phyloP scores from a whole-genome alignment of 2,329 filamentous ascomycete genomes.

The Aspergillus sp. region DNA sequence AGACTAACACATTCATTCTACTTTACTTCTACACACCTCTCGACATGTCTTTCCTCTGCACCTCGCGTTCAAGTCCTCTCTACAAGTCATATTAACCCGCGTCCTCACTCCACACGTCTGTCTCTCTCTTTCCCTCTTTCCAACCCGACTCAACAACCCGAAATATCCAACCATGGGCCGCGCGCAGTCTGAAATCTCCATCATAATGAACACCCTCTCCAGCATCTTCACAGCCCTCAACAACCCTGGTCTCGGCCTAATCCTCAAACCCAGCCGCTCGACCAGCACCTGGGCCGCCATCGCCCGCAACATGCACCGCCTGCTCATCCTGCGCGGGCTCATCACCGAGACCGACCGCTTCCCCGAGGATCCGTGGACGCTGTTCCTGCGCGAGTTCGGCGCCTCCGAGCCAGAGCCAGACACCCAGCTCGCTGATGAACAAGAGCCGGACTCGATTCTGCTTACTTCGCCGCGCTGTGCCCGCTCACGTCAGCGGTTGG shows the following conservation, averaged over 20 bases:
- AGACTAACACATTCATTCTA: too few species aligned
- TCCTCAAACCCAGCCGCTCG: constrained; percentile 4
- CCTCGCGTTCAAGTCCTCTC: too few species aligned
- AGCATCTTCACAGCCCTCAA: constrained; percentile 3
- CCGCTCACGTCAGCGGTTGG: too few species aligned
- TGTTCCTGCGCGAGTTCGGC: constrained; percentile 5
- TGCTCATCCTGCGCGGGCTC: constrained; percentile 5
- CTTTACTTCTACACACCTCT: too few species aligned
- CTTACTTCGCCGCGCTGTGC: neutral
- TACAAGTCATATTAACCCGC: too few species aligned
- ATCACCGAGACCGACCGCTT: neutral
- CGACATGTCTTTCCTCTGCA: too few species aligned
- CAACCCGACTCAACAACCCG: too few species aligned
- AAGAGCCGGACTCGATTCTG: constrained; percentile 2
- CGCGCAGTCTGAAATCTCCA: too few species aligned
- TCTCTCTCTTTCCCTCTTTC: too few species aligned
- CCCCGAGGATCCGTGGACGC: constrained; percentile 5
- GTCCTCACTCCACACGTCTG: too few species aligned
- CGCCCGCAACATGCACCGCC: constrained; percentile 4
- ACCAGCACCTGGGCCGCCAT: constrained; percentile 4
- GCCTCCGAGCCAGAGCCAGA: neutral
- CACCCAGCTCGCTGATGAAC: neutral
- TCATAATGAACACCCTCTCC: too few species aligned
- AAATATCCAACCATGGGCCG: too few species aligned
- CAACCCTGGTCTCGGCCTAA: constrained; percentile 2